phyloP scores from a whole-genome alignment of 305 asterid species.

The Ilex paraguariensis region DNA sequence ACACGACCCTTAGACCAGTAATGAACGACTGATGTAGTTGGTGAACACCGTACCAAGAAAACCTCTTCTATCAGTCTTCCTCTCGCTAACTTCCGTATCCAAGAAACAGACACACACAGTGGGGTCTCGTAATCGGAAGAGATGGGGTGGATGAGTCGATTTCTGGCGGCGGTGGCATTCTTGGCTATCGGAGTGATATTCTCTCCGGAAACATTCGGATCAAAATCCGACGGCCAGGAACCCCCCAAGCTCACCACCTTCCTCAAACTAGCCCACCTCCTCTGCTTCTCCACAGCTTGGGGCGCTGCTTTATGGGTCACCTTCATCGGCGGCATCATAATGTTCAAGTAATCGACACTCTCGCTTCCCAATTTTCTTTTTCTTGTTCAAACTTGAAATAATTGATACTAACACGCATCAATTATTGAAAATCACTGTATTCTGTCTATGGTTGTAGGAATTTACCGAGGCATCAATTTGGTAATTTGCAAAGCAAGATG shows the following conservation, averaged over 20 bases:
- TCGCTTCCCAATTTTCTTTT: neutral
- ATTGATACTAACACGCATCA: neutral
- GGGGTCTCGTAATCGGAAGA: neutral
- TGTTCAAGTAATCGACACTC: slow-evolving; percentile 63
- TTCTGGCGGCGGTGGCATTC: slow-evolving; percentile 66
- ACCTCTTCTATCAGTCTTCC: too few species aligned
- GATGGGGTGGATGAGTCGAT: slow-evolving; percentile 87
- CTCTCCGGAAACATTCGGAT: slow-evolving; percentile 88
- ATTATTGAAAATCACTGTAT: neutral
- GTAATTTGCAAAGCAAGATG: slow-evolving; percentile 94
- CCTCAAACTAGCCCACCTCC: slow-evolving; percentile 73
- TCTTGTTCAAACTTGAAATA: neutral
- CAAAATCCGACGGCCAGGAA: slow-evolving; percentile 49
- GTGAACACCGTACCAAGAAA: too few species aligned
- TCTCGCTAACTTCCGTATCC: too few species aligned
- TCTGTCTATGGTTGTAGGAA: slow-evolving; percentile 37
- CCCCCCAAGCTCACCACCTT: slow-evolving; percentile 40
- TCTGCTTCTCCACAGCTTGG: slow-evolving; percentile 88
- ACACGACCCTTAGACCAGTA: neutral
- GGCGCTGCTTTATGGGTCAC: slow-evolving; percentile 97
- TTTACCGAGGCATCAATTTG: slow-evolving; percentile 94
- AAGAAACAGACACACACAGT: neutral
- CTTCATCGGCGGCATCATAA: slow-evolving; percentile 97
- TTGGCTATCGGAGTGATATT: slow-evolving; percentile 76
- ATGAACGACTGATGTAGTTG: too few species aligned